Conservation (phyloP, 1,284 basidiomycete species). For the Moesziomyces sp. region DNA sequence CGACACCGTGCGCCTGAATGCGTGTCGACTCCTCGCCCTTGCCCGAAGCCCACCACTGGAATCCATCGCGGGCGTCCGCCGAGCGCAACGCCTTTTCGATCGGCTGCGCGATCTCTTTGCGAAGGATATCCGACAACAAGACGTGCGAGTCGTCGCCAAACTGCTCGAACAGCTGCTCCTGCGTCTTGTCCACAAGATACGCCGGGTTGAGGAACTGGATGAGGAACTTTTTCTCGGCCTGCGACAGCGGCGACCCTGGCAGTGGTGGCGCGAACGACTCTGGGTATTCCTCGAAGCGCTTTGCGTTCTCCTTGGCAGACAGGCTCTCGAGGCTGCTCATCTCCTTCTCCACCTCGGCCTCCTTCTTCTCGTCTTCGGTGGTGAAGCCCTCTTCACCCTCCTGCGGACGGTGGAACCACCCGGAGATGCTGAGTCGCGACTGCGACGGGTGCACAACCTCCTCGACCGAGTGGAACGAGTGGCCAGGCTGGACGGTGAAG, state of each 20-base stretch:
- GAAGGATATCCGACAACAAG: conserved; percentile 71
- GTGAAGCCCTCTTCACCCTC: conserved; percentile 89
- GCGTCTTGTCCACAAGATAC: conserved; percentile 84
- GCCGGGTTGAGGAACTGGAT: conserved; percentile 84
- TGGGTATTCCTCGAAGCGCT: conserved; percentile 72
- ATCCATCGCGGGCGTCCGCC: conserved; percentile 75
- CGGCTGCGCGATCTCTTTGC: conserved; percentile 56
- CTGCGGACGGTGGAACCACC: conserved; percentile 90
- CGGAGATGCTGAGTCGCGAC: conserved; percentile 81
- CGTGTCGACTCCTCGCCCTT: conserved; percentile 40
- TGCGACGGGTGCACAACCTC: conserved; percentile 75
- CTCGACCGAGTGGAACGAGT: conserved; percentile 96
- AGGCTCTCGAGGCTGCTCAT: conserved; percentile 69
- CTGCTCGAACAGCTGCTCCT: conserved; percentile 81
- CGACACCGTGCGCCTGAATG: conserved; percentile 57
- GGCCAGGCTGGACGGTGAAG: conserved; percentile 85
- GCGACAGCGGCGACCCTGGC: conserved; percentile 58
- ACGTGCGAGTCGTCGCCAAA: conserved; percentile 90
- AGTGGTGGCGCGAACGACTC: conserved; percentile 49
- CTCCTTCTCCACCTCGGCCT: conserved; percentile 57
- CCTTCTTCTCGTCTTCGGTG: conserved; percentile 71
- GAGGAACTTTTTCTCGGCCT: conserved; percentile 63
- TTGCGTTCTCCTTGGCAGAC: conserved; percentile 75
- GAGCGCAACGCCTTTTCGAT: conserved; percentile 53
- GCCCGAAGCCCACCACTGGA: conserved; percentile 60